Evolutionary conservation across 2,329 filamentous ascomycete species (phyloP), one percentile per base, ranked within the genome.

Genomic region (Aspergillus sojae): DNA sequence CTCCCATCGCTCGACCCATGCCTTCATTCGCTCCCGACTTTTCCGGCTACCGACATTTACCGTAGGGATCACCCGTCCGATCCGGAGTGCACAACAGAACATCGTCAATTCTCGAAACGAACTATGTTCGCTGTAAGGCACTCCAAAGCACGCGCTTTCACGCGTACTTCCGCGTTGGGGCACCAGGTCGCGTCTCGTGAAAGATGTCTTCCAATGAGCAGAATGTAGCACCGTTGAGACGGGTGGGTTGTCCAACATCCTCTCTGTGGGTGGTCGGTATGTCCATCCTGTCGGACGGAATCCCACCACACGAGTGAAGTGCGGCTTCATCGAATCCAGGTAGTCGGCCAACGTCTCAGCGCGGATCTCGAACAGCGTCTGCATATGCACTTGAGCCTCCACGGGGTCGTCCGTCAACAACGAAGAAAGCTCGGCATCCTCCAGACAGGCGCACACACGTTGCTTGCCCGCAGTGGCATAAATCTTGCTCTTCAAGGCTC

Each of bases 301-400:
- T 5, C 94, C 95, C 21, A 98, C 91, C 53, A 97, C 88, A 58
- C 92, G 90, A 16, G 88, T 88, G 76, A 98, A 99, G 69, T 92
- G 89, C 7, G 91, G 89, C 66, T 90, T 91, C 80, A 93, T 91
- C 41, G 86, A 84, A 70, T 90, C 87, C 6, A 98, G 86, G 72
- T 99, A 99, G 65, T 97, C 94, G 67, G 92, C 89, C 1, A 99
- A 68, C 0, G 94, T 97, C 69, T 97, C 94, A 39, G 93, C 89
- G 30, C 93, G 89, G 68, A 99, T 93, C 77, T 98, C 94, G 84
- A 95, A 95, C 11, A 99, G 84, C 71, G 91, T 93, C 71, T 97
- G 96, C 94, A 99, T 97, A 79, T 99, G 95, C 0, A 99, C 93
- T 77, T 98, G 94, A 0, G 95, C 95, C 71, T 92, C 91, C 26